phyloP scores from a whole-genome alignment of 202 grass and related monocot genomes.

The Elaeis oleifera region DNA sequence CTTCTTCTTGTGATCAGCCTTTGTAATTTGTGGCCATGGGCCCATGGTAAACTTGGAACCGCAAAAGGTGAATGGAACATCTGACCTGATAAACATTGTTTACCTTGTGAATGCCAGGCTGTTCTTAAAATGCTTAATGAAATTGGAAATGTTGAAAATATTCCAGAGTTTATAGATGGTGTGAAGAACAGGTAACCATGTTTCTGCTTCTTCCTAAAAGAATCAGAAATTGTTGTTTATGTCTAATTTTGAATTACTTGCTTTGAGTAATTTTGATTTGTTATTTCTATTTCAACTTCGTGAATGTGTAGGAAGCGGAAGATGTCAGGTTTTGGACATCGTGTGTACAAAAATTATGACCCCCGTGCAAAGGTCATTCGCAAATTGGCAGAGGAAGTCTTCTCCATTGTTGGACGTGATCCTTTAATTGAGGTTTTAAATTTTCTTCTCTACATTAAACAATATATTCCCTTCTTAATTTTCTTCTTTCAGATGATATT shows the following conservation, averaged over 20 bases:
- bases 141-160: slow-evolving; percentile 77
- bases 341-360: slow-evolving; percentile 97
- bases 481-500: neutral
- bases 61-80: too few relatives aligned
- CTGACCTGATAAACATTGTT: too few relatives aligned
- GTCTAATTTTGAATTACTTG: slow-evolving; percentile 11
- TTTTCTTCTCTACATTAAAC: slow-evolving; percentile 7
- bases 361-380: slow-evolving; percentile 93
- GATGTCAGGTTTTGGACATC: slow-evolving; percentile 92
- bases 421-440: slow-evolving; percentile 76
- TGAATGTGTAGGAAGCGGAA: slow-evolving; percentile 68
- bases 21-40: too few relatives aligned
- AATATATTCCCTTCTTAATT: neutral
- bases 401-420: slow-evolving; percentile 91
- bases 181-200: slow-evolving; percentile 78
- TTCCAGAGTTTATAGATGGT: slow-evolving; percentile 87
- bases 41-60: too few relatives aligned
- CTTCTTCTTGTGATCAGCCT: too few relatives aligned
- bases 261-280: neutral
- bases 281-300: neutral
- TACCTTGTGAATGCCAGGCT: slow-evolving; percentile 33
- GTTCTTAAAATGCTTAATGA: slow-evolving; percentile 97
- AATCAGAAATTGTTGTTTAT: too few relatives aligned
- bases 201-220: neutral
- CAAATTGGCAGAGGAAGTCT: slow-evolving; percentile 90